Evolutionary conservation across 768 basidiomycete species (phyloP).

Genomic region (Mycena belliarum): DNA sequence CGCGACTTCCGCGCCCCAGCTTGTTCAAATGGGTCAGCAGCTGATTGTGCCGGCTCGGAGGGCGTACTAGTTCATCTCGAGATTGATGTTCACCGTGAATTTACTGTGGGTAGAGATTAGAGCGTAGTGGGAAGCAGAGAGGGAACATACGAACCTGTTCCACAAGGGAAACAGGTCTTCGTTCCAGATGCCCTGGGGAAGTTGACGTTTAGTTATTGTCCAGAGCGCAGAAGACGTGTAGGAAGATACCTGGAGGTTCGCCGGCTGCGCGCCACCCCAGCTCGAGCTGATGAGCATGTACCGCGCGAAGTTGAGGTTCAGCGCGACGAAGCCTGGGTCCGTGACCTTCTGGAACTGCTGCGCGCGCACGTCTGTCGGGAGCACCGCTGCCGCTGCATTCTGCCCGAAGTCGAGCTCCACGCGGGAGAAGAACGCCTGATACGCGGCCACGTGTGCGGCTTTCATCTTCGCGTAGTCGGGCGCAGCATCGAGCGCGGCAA

Average conservation of each 20-base stretch:
- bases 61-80: constrained; percentile 7
- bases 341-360: neutral
- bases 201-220: neutral
- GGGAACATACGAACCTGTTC: constrained; percentile 16
- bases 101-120: neutral
- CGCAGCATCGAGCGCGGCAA: neutral
- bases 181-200: constrained; percentile 20
- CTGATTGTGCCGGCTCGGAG: neutral
- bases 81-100: constrained; percentile 23
- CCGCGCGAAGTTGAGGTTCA: constrained; percentile 10
- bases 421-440: constrained; percentile 3
- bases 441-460: neutral
- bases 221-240: neutral
- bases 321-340: constrained; percentile 11
- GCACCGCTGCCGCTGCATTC: constrained; percentile 3
- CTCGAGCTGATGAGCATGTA: constrained; percentile 15
- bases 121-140: neutral
- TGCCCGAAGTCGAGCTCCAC: constrained; percentile 9
- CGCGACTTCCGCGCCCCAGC: constrained; percentile 21
- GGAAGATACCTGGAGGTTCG: constrained; percentile 5
- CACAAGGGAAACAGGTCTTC: constrained; percentile 10
- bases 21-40: neutral
- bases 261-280: constrained; percentile 12
- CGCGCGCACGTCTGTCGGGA: constrained; percentile 11
- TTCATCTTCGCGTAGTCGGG: neutral